Base-by-base conservation (phyloP, 208 protist genomes). In the Crithidia fasciculata region DNA sequence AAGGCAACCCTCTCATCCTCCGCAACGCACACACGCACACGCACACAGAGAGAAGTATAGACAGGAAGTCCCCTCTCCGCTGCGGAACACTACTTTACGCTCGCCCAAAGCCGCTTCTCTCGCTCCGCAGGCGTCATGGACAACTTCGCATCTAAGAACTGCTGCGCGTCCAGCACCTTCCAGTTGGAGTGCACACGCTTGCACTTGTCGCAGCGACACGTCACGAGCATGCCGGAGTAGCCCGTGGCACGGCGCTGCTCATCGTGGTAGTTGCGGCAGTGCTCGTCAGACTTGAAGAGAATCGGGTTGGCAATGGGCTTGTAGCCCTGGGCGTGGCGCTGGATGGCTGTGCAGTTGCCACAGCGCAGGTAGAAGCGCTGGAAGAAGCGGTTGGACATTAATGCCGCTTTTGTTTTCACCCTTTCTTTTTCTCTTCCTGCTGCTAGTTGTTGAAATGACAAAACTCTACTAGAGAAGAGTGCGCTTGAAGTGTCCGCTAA, bases 231-330 rank as follows among this genome's bases (percentile, higher is more conserved):
- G 0, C 90, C 90, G 7, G 69, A 69, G 68, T 89, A 92, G 10
- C 85, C 86, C 5, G 61, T 72, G 18, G 83, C 79, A n/a, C 83
- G 83, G 8, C 85, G 84, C 82, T 91, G 83, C 72, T 96, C 92
- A 43, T 86, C 49, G 78, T 93, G 85, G 67, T 83, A 95, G 65
- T 84, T 92, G n/a, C 88, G 81, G 52, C 86, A 95, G 56, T 96
- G 92, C 18, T 77, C 83, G 56, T 96, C 88, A 3, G 90, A 89
- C 60, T 95, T 85, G 76, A 96, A 96, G 45, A 95, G 81, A 61
- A 95, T 95, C 40, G 92, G 92, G 66, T 96, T 95, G 2, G 89
- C 83, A 67, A 96, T 94, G 6, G 92, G 88, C 57, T 69, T 70
- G 83, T 96, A 96, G 37, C 92, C 92, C 37, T 89, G 78, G 15